A percentile compares a stretch with the other conserved stretches of the same genome.
Evolutionary conservation across 345 rosid species (phyloP).

Genomic region (Brassica nigra): DNA sequence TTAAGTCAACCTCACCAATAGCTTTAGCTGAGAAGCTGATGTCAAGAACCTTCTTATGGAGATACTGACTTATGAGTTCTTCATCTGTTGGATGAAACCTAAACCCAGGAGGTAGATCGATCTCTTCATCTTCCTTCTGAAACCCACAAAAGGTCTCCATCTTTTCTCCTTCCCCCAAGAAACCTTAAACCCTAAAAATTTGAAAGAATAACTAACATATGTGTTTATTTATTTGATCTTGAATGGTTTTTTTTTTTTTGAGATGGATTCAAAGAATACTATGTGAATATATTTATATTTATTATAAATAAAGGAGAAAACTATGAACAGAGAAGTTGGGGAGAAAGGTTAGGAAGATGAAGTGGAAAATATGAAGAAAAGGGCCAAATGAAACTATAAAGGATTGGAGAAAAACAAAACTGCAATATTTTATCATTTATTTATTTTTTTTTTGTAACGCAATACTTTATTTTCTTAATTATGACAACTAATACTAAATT

Average conservation of each 20-base stretch:
- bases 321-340: conserved; percentile 34
- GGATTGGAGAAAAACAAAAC: conserved; percentile 16
- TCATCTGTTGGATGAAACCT: conserved; percentile 95
- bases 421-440: background rate
- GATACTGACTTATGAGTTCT: conserved; percentile 86
- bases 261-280: conserved; percentile 11
- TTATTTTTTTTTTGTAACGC: too few relatives aligned
- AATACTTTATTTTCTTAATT: conserved; percentile 31
- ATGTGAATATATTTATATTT: conserved; percentile 10
- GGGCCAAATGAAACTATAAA: conserved; percentile 36
- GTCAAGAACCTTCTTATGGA: conserved; percentile 71
- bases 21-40: conserved; percentile 64
- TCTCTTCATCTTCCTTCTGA: conserved; percentile 53
- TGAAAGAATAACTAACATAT: background rate
- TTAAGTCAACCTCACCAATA: conserved; percentile 92
- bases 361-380: conserved; percentile 19
- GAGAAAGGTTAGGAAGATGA: conserved; percentile 37
- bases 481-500: conserved; percentile 21
- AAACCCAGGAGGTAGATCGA: conserved; percentile 93
- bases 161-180: background rate
- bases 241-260: background rate
- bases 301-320: conserved; percentile 10
- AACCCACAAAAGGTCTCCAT: conserved; percentile 41
- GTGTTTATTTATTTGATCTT: conserved; percentile 15
- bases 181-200: conserved; percentile 36